These are phyloP conservation scores for Aureococcus anophagefferens DNA, from an alignment of 108 stramenopile genomes.

Conservation along the genomic window DNA sequence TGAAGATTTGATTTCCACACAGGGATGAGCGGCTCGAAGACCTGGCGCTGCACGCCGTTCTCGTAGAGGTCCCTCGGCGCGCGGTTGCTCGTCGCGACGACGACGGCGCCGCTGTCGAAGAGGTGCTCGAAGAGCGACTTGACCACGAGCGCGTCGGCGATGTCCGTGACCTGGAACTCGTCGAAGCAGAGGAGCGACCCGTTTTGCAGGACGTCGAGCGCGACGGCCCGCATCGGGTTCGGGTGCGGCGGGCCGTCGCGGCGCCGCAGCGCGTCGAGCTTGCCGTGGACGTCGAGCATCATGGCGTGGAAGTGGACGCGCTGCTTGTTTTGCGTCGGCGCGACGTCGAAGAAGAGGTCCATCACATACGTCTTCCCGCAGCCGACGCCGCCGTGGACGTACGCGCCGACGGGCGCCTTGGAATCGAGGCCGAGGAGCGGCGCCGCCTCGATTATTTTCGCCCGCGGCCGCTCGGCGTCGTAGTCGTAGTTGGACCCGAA, in stretches of 20 bases:
- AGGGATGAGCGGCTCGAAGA: conserved; percentile 90
- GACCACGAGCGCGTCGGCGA: conserved; percentile 48
- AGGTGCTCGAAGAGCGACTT: conserved; percentile 23
- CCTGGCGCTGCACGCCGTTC: conserved; percentile 82
- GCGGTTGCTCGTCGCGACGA: conserved; percentile 83
- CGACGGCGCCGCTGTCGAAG: conserved; percentile 22
- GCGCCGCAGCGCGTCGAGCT: conserved; percentile 42
- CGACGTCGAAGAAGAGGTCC: conserved; percentile 67
- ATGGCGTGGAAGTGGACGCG: conserved; percentile 93
- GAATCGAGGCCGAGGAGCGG: too few species aligned
- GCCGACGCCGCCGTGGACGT: conserved; percentile 82
- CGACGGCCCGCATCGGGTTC: neutral
- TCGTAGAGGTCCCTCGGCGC: conserved; percentile 81
- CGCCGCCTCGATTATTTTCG: too few species aligned
- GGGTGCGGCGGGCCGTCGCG: too few species aligned
- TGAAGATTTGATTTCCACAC: too few species aligned
- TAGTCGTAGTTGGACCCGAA: too few species aligned
- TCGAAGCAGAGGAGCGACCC: conserved; percentile 75
- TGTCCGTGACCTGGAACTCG: conserved; percentile 98
- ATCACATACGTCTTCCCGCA: conserved; percentile 93
- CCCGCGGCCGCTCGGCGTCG: too few species aligned
- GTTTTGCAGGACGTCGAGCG: conserved; percentile 8
- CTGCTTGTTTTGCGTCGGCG: conserved; percentile 29
- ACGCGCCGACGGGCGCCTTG: conserved; percentile 46
- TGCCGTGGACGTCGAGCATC: conserved; percentile 73